phyloP scores from a whole-genome alignment of 78 protist species.

The Tieghemostelium lacteum region DNA sequence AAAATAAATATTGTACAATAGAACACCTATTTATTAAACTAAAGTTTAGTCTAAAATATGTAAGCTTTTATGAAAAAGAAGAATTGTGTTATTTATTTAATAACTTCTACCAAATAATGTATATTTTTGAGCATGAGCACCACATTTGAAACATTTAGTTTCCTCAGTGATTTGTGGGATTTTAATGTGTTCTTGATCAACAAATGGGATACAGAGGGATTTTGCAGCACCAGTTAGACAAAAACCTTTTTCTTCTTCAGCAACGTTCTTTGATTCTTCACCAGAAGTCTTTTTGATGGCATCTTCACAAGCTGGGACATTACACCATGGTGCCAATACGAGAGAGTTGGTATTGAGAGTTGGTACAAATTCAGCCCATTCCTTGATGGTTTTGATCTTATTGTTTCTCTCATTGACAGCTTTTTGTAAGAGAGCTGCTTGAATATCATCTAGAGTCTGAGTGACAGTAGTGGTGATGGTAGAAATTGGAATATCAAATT shows the following conservation, averaged over 20 bases:
- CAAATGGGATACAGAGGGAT: conserved; percentile 94
- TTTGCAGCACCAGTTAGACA: conserved; percentile 93
- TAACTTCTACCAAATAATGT: conserved; percentile 83
- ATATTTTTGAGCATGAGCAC: conserved; percentile 39
- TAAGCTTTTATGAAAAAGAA: no score
- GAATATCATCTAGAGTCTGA: conserved; percentile 83
- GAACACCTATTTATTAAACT: no score
- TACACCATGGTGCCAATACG: conserved; percentile 92
- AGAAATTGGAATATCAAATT: conserved; percentile 10
- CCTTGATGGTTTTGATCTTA: conserved; percentile 3
- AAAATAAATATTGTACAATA: no score
- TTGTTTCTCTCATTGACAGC: conserved; percentile 84
- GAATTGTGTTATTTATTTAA: no score
- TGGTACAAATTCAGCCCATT: conserved; percentile 92
- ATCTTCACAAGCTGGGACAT: conserved; percentile 87
- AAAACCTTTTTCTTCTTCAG: conserved; percentile 74
- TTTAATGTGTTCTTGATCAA: conserved; percentile 30
- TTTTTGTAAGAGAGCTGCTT: conserved; percentile 74
- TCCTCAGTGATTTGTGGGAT: conserved; percentile 68
- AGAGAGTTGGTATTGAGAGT: conserved; percentile 72
- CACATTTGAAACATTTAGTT: conserved; percentile 78
- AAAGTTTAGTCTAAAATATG: no score
- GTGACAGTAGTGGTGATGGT: neutral
- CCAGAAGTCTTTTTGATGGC: conserved; percentile 85
- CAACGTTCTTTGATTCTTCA: conserved; percentile 67